phyloP scores from a whole-genome alignment of 805 yeast species.

The Kazachstania bromeliacearum region DNA sequence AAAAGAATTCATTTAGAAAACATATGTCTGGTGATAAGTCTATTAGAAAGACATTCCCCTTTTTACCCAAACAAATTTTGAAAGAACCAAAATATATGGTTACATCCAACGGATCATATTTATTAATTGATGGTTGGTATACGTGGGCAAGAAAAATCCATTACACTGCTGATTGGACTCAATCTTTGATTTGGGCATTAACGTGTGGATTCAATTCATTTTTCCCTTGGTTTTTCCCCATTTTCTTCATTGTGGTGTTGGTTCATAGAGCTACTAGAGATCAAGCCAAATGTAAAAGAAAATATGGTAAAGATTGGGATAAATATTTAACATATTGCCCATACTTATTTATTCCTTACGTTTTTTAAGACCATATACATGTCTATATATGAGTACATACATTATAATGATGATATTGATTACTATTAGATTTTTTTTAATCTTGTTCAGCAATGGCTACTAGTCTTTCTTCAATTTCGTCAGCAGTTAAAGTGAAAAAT shows the following conservation, averaged over 20 bases:
- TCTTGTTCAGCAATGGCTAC: conserved; percentile 95
- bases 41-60: conserved; percentile 86
- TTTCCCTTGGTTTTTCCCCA: conserved; percentile 94
- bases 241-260: conserved; percentile 78
- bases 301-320: conserved; percentile 94
- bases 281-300: conserved; percentile 67
- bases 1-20: conserved; percentile 87
- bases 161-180: conserved; percentile 89
- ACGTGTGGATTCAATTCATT: conserved; percentile 81
- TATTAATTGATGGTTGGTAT: conserved; percentile 92
- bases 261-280: conserved; percentile 87
- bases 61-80: conserved; percentile 73
- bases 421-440: too few relatives aligned
- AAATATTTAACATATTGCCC: conserved; percentile 82
- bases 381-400: conserved; percentile 1
- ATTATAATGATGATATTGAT: background rate
- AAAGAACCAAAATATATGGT: conserved; percentile 76
- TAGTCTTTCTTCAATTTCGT: conserved; percentile 89
- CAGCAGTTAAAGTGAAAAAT: conserved; percentile 65
- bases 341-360: conserved; percentile 81
- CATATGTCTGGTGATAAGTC: conserved; percentile 67
- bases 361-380: conserved; percentile 36
- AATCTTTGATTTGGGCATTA: conserved; percentile 85
- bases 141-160: conserved; percentile 87
- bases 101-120: conserved; percentile 74